Evolutionary conservation across 768 basidiomycete genomes (phyloP).

Genomic region (Leccinum variicolor): DNA sequence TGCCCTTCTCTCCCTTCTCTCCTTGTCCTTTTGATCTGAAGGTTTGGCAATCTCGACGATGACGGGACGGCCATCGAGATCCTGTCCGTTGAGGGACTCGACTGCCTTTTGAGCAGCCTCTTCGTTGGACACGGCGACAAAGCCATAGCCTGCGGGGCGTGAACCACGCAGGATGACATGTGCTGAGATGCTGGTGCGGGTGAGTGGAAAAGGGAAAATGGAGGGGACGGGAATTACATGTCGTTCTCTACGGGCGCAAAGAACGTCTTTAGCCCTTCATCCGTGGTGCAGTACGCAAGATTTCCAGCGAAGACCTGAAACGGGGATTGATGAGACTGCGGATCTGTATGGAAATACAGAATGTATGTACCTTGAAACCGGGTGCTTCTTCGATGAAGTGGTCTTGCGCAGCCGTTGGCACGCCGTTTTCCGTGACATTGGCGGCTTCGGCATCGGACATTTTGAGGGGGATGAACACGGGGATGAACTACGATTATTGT

Average conservation of each 20-base stretch:
- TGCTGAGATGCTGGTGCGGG: slow-evolving; percentile 60
- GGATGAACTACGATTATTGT: slow-evolving; percentile 64
- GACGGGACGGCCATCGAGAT: slow-evolving; percentile 85
- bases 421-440: slow-evolving; percentile 79
- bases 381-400: slow-evolving; percentile 63
- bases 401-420: slow-evolving; percentile 74
- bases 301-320: slow-evolving; percentile 90
- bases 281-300: slow-evolving; percentile 91
- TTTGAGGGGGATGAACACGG: slow-evolving; percentile 49
- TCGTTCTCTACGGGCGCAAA: slow-evolving; percentile 85
- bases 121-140: slow-evolving; percentile 76
- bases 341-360: slow-evolving; percentile 12
- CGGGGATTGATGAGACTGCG: slow-evolving; percentile 11
- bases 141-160: slow-evolving; percentile 90
- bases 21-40: slow-evolving; percentile 76
- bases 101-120: slow-evolving; percentile 88
- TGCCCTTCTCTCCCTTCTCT: slow-evolving; percentile 72
- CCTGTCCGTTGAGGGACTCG: slow-evolving; percentile 79
- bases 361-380: slow-evolving; percentile 66
- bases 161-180: slow-evolving; percentile 84
- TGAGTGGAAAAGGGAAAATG: slow-evolving; percentile 5
- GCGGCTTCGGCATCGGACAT: slow-evolving; percentile 94
- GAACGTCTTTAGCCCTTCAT: slow-evolving; percentile 93
- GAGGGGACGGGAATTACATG: slow-evolving; percentile 57
- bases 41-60: slow-evolving; percentile 94